Base-by-base conservation (phyloP, 257 asterid genomes). In the Hygrophila difformis region DNA sequence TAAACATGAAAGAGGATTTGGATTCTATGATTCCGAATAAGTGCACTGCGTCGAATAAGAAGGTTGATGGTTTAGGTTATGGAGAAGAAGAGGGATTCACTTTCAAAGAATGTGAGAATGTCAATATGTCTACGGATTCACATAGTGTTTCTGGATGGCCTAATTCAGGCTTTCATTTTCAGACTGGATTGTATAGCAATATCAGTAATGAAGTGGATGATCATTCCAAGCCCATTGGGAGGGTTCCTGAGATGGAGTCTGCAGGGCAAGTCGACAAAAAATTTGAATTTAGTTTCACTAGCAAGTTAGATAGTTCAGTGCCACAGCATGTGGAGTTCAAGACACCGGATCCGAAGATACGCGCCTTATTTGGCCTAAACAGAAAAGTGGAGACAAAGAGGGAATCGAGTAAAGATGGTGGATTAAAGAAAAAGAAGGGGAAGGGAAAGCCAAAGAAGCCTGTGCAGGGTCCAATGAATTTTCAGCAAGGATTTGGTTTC, bases 371-470 rank as follows among this genome's bases (percentile, higher is more conserved):
- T 55, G 75, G 75, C 41, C 51, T 79, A 31, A 71, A 64, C 50
- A 68, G 76, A 47, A 84, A 74, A 61, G 48, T 68, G 24, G 97
- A 84, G 37, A 52, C 78, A 17, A 75, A 72, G 59, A 63, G 81
- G 69, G 94, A 79, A 39, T 51, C 73, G 13, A 39, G 70, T 38
- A 78, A 67, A 67, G 94, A 71, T 41, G 55, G 64, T 51, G 74
- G 69, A 45, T 57, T 60, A 29, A 89, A 64, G 80, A 85, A 85
- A 69, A 89, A 86, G 81, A 82, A 81, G 63, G 84, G 79, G 57
- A 91, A 78, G 64, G 86, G 81, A 55, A 91, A 78, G 62, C 51
- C 57, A 52, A 82, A 56, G 65, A 81, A 68, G 43, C 59, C 77
- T 35, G 53, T 19, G 28, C 70, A 76, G 45, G 48, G 28, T 13